Conservation (phyloP, 2,329 filamentous ascomycete genomes). For the Ascochyta pisi region DNA sequence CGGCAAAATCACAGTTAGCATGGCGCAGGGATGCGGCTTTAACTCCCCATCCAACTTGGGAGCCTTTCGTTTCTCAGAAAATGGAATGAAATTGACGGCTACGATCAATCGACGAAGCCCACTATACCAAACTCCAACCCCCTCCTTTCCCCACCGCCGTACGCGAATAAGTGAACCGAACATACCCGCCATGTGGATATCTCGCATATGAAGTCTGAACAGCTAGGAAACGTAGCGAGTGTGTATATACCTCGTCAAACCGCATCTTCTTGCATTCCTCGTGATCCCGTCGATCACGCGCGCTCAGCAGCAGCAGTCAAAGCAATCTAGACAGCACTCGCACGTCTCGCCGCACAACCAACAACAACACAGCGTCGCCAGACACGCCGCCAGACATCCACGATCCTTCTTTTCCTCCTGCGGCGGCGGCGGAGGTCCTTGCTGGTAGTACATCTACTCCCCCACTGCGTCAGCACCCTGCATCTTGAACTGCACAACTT, state of each 20-base stretch:
- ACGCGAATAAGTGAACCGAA: not conserved
- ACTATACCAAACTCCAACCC: not conserved
- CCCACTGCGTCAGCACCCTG: not conserved
- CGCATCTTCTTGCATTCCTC: too few relatives aligned
- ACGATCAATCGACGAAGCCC: slow-evolving; percentile 3
- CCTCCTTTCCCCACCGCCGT: not conserved
- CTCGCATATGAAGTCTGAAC: slow-evolving; percentile 1
- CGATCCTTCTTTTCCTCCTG: slow-evolving; percentile 41
- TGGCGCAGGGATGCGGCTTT: slow-evolving; percentile 12
- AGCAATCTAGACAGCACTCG: slow-evolving; percentile 45
- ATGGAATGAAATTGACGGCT: slow-evolving; percentile 7
- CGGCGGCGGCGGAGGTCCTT: slow-evolving; percentile 34
- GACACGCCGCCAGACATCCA: slow-evolving; percentile 42
- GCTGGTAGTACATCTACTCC: slow-evolving; percentile 43
- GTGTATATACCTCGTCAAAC: not conserved
- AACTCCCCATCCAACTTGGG: slow-evolving; percentile 11
- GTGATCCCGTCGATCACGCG: too few relatives aligned
- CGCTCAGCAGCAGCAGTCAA: slow-evolving; percentile 39
- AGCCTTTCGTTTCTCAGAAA: slow-evolving; percentile 17
- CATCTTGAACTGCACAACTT: not conserved
- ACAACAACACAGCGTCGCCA: slow-evolving; percentile 48
- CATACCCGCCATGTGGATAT: not conserved
- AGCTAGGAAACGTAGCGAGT: slow-evolving; percentile 7
- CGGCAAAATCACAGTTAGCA: slow-evolving; percentile 14
- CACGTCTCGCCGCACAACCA: slow-evolving; percentile 47